These are phyloP conservation scores for Fusarium clavum DNA, from an alignment of 2,329 filamentous ascomycete genomes.

Conservation along the genomic window DNA sequence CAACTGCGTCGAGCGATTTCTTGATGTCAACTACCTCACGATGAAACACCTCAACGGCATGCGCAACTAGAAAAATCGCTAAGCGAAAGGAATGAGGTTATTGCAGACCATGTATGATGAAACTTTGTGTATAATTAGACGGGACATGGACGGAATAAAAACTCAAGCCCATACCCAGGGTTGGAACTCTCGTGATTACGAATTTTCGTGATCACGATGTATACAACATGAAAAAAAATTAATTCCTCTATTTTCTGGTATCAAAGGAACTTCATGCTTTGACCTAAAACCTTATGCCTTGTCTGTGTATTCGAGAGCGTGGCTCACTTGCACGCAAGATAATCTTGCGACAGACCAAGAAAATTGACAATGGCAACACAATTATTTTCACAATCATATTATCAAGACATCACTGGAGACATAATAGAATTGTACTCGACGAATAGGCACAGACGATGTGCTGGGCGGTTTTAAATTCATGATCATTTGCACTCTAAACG, in stretches of 20 bases:
- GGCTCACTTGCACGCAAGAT: not conserved
- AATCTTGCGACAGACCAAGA: not conserved
- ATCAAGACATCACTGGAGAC: not conserved
- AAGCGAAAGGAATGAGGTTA: not conserved
- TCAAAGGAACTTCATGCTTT: not conserved
- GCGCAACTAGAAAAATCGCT: conserved; percentile 48
- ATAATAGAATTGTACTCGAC: conserved; percentile 5
- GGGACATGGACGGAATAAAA: conserved; percentile 6
- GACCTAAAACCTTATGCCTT: not conserved
- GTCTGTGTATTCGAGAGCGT: not conserved
- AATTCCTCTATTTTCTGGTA: not conserved
- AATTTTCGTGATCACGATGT: conserved; percentile 13
- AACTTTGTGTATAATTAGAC: conserved; percentile 35
- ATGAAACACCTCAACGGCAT: conserved; percentile 82
- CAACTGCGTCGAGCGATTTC: conserved; percentile 94
- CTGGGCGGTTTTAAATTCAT: conserved; percentile 51
- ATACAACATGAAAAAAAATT: conserved; percentile 21
- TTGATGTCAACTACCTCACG: conserved; percentile 89
- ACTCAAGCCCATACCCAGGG: not conserved
- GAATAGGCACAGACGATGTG: conserved; percentile 23
- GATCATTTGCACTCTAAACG: conserved; percentile 52
- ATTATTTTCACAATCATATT: not conserved
- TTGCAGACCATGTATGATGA: conserved; percentile 8
- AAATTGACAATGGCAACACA: not conserved
- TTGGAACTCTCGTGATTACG: not conserved